These are phyloP conservation scores for Ilyonectria robusta DNA, from an alignment of 2,329 filamentous ascomycete species.

Conservation along the genomic window DNA sequence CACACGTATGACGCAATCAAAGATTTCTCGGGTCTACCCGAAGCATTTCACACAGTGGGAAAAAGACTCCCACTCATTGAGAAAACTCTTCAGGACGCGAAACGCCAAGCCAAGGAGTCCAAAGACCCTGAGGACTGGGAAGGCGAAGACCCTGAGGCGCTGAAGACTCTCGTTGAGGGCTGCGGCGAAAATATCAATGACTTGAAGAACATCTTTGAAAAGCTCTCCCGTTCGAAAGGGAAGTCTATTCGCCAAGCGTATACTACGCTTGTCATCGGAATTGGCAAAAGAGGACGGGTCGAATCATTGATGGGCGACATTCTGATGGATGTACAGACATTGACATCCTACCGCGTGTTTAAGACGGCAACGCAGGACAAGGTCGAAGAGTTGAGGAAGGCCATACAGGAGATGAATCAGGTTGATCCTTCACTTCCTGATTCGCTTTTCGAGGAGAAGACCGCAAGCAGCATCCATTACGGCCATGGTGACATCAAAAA, in stretches of 20 bases:
- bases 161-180: not conserved
- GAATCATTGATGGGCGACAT: slow-evolving; percentile 5
- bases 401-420: slow-evolving; percentile 7
- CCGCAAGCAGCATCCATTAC: not conserved
- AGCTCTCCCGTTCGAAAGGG: not conserved
- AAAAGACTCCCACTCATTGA: slow-evolving; percentile 4
- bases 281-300: slow-evolving; percentile 1
- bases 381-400: slow-evolving; percentile 4
- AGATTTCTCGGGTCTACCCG: slow-evolving; percentile 1
- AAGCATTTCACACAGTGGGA: slow-evolving; percentile 11
- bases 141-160: not conserved
- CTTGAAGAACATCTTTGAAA: not conserved
- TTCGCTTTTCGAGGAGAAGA: slow-evolving; percentile 6
- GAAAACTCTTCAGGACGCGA: slow-evolving; percentile 3
- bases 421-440: slow-evolving; percentile 5
- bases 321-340: not conserved
- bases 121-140: not conserved
- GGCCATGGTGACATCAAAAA: not conserved
- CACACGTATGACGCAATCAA: not conserved
- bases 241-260: not conserved
- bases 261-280: not conserved
- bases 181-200: not conserved
- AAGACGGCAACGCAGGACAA: slow-evolving; percentile 8
- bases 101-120: not conserved
- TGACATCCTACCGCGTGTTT: slow-evolving; percentile 8